Percentiles rank a stretch among this genome's conserved stretches.
phyloP scores from a whole-genome alignment of 1,284 basidiomycete genomes.

The Pterula multifida region DNA sequence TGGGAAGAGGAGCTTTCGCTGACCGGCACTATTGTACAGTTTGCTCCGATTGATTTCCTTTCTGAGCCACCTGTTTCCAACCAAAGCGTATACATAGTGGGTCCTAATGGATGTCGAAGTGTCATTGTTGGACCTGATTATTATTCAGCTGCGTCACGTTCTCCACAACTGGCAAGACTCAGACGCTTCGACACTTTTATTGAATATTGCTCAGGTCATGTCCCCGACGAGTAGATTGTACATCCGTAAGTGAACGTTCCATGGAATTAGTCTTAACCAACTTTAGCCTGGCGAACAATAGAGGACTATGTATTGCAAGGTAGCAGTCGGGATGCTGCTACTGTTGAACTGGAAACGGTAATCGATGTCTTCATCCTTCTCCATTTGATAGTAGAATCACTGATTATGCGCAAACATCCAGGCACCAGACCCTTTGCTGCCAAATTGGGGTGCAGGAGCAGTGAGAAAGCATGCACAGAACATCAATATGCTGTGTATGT shows the following conservation, averaged over 20 bases:
- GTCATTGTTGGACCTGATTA: not conserved
- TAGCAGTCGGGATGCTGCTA: not conserved
- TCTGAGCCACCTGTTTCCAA: not conserved
- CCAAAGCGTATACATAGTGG: not conserved
- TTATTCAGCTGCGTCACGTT: constrained; percentile 1
- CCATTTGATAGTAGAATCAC: too few relatives aligned
- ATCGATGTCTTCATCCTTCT: not conserved
- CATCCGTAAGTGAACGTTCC: not conserved
- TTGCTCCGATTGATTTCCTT: constrained; percentile 5
- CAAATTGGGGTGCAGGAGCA: constrained; percentile 8
- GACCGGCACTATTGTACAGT: too few relatives aligned
- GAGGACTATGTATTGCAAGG: constrained; percentile 1
- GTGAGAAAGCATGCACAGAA: constrained; percentile 5
- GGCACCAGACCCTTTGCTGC: constrained; percentile 8
- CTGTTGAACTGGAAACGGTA: too few relatives aligned
- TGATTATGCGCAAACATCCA: too few relatives aligned
- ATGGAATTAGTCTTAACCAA: not conserved
- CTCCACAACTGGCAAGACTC: constrained; percentile 1
- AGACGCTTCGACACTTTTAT: not conserved
- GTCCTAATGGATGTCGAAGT: not conserved
- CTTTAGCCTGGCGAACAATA: not conserved
- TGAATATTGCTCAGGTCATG: not conserved
- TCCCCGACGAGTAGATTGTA: not conserved
- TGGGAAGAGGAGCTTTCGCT: too few relatives aligned
- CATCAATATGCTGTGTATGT: constrained; percentile 7